Percentiles rank a stretch among this genome's conserved stretches.
These are phyloP conservation scores for Mycena vitilis DNA, from an alignment of 768 basidiomycete species.

Conservation along the genomic window DNA sequence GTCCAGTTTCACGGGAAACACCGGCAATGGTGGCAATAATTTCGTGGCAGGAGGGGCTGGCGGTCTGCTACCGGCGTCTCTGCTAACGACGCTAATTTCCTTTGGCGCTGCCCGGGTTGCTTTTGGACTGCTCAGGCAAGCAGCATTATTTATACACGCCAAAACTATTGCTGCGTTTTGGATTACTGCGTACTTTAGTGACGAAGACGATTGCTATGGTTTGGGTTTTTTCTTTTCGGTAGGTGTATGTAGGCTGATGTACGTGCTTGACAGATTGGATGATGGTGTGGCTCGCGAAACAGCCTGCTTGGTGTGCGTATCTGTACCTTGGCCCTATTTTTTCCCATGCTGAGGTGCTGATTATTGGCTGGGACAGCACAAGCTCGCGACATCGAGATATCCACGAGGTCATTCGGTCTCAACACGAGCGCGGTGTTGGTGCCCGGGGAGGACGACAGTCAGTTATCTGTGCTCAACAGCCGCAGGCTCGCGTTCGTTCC, in stretches of 20 bases:
- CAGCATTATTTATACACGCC: conserved; percentile 53
- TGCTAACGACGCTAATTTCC: neutral
- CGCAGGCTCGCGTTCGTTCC: conserved; percentile 58
- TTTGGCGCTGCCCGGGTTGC: conserved; percentile 31
- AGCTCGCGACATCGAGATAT: conserved; percentile 64
- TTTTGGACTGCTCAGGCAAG: conserved; percentile 70
- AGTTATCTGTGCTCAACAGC: conserved; percentile 34
- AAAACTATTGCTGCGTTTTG: conserved; percentile 63
- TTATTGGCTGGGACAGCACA: conserved; percentile 31
- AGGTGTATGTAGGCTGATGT: neutral
- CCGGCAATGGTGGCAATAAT: too few species aligned
- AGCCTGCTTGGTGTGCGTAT: conserved; percentile 27
- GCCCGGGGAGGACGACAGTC: conserved; percentile 46
- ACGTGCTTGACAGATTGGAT: conserved; percentile 65
- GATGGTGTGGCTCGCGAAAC: conserved; percentile 51
- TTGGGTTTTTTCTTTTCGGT: conserved; percentile 34
- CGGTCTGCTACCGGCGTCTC: too few species aligned
- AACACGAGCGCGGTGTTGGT: conserved; percentile 45
- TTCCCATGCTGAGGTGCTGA: too few species aligned
- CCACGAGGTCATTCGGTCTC: conserved; percentile 54
- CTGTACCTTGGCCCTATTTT: too few species aligned
- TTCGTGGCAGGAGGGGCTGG: too few species aligned
- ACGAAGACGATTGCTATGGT: conserved; percentile 68
- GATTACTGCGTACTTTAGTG: conserved; percentile 70
- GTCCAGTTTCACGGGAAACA: too few species aligned